Percentiles rank a stretch among this genome's conserved stretches.
Evolutionary conservation across 2,329 filamentous ascomycete species (phyloP).

Genomic region (Bretziella fagacearum): DNA sequence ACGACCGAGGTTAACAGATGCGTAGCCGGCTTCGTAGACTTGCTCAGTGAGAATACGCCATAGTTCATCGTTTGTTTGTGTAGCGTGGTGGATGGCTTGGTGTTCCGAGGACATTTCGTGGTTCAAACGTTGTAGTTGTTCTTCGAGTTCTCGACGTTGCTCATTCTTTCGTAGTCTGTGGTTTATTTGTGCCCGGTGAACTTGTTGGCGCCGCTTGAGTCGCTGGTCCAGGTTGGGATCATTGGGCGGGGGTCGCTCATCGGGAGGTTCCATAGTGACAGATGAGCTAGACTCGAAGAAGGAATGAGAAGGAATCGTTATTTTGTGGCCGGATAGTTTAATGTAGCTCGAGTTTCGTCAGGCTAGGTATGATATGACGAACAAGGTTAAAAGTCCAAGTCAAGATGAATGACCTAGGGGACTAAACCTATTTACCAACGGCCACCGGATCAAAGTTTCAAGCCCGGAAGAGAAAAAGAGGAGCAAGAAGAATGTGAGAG

Average conservation of each 20-base stretch:
- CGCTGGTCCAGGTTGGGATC: constrained; percentile 24
- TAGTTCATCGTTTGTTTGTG: constrained; percentile 32
- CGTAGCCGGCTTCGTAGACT: constrained; percentile 17
- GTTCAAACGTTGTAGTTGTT: constrained; percentile 31
- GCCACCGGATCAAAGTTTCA: too few species aligned
- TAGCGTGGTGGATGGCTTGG: constrained; percentile 23
- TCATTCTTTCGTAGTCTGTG: constrained; percentile 40
- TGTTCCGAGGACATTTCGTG: constrained; percentile 26
- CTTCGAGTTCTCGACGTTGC: constrained; percentile 37
- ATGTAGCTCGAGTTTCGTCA: too few species aligned
- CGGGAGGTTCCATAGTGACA: background rate
- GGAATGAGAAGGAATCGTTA: too few species aligned
- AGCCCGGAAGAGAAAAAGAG: too few species aligned
- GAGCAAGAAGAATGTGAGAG: too few species aligned
- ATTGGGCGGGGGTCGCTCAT: background rate
- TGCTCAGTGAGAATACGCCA: constrained; percentile 20
- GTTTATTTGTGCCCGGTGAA: constrained; percentile 35
- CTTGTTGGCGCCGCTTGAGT: constrained; percentile 32
- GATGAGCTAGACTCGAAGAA: too few species aligned
- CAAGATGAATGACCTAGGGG: too few species aligned
- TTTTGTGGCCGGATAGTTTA: too few species aligned
- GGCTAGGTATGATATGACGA: too few species aligned
- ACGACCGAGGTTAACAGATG: constrained; percentile 6
- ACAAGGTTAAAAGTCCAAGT: too few species aligned
- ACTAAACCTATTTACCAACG: too few species aligned